Base-by-base conservation (phyloP, 208 protist species). In the Leishmania braziliensis region DNA sequence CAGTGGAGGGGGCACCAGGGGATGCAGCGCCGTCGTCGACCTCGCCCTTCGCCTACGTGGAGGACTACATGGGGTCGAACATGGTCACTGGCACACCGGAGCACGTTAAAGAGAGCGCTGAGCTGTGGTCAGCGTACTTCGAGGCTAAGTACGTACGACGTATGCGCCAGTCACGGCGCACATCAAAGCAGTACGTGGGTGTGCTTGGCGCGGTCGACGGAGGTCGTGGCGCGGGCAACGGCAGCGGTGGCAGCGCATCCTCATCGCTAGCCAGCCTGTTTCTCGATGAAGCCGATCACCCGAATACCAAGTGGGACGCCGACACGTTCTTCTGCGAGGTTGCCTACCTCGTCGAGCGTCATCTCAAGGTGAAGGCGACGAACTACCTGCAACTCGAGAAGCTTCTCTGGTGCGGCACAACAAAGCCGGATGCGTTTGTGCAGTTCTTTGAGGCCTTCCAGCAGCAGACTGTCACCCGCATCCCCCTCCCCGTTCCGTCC, bases 61-160 rank as follows among this genome's bases (percentile, higher is more conserved):
- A 97, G 83, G 95, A 97, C 78, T 95, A 96, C 86, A 91, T 94
- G 88, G 95, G 95, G 56, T 94, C 95, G 26, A 96, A 97, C 80
- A 81, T 96, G 69, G 85, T 96, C 18, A 86, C 85, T 46, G 87
- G 87, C 4, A 75, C 81, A 18, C 54, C 71, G 2, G 89, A 83
- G 46, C 89, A 92, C 75, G 86, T 88, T 50, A 86, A 81, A 71
- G 91, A 97, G 79, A 95, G 92, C 69, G 86, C 86, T 5, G 84
- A 76, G 69, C 72, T 97, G 77, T 97, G 95, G 93, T 85, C 81
- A 29, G 72, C 36, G 48, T 93, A 90, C 84, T 94, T 91, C 73
- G 86, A 90, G 77, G 58, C 72, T 0, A 82, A 88, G 68, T 94
- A 91, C 77, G 39, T 87, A 18, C 84, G 62, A 20, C 82, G 82